Evolutionary conservation across 805 yeast species (phyloP).

Genomic region (Barnettozyma botsteinii): DNA sequence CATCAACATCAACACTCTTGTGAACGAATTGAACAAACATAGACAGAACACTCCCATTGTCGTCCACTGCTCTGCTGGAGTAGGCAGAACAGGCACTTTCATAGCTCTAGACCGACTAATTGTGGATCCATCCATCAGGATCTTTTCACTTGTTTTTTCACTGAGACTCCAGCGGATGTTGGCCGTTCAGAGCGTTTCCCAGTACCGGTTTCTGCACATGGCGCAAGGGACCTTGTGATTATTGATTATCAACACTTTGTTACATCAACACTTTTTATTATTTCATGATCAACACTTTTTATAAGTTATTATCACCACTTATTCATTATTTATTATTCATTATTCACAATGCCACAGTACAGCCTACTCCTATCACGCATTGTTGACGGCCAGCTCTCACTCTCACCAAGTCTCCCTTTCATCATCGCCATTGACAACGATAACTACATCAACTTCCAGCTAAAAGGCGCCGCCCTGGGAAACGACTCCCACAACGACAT

Average conservation of each 20-base stretch:
- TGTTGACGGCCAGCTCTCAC: neutral
- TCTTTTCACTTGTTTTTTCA: neutral
- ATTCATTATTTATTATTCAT: no score
- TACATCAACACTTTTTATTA: no score
- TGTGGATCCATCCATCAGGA: neutral
- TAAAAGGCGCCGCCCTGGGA: neutral
- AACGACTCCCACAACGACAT: slow-evolving; percentile 1
- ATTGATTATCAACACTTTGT: no score
- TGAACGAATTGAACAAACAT: slow-evolving; percentile 23
- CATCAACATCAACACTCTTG: slow-evolving; percentile 26
- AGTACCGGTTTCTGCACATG: no score
- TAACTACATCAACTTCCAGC: slow-evolving; percentile 19
- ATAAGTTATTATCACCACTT: no score
- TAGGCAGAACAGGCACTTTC: slow-evolving; percentile 92
- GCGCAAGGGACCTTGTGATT: no score
- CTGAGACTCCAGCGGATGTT: neutral
- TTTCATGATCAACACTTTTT: no score
- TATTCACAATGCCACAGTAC: no score
- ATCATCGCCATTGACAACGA: slow-evolving; percentile 12
- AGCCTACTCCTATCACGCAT: neutral
- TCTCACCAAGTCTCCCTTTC: neutral
- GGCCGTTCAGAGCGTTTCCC: neutral
- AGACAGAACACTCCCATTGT: slow-evolving; percentile 39
- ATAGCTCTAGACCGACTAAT: slow-evolving; percentile 52
- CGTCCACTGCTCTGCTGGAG: slow-evolving; percentile 95